Conservation (phyloP, 768 basidiomycete species). For the Lepiota brunneoincarnata region DNA sequence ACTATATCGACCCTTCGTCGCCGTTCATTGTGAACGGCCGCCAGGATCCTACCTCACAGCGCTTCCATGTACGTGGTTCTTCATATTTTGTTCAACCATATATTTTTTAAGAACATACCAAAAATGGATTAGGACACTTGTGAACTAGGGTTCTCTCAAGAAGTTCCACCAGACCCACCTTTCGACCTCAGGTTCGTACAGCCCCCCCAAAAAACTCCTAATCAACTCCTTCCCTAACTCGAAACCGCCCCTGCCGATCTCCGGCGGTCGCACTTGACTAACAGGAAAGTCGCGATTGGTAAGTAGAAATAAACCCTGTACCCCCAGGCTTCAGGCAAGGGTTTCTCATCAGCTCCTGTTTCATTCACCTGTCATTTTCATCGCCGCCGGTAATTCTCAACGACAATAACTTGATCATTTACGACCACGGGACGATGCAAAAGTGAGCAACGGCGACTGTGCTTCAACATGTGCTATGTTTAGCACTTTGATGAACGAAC, state of each 20-base stretch:
- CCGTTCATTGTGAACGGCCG: slow-evolving; percentile 42
- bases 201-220: neutral
- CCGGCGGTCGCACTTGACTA: neutral
- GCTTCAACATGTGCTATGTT: slow-evolving; percentile 67
- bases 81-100: neutral
- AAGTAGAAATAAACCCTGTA: slow-evolving; percentile 9
- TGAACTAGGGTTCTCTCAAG: slow-evolving; percentile 32
- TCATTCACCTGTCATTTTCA: neutral
- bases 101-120: neutral
- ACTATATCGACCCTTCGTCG: slow-evolving; percentile 43
- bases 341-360: neutral
- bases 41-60: slow-evolving; percentile 42
- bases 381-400: neutral
- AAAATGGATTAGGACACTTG: slow-evolving; percentile 36
- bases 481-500: slow-evolving; percentile 58
- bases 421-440: neutral
- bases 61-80: slow-evolving; percentile 39
- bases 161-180: slow-evolving; percentile 43
- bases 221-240: too few species aligned
- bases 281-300: slow-evolving; percentile 46
- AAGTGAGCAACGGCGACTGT: slow-evolving; percentile 45
- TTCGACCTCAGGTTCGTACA: slow-evolving; percentile 38
- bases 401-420: neutral
- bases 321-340: neutral
- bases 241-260: too few species aligned